Evolutionary conservation across 1,284 basidiomycete species (phyloP).

Genomic region (Neonothopanus nambi): DNA sequence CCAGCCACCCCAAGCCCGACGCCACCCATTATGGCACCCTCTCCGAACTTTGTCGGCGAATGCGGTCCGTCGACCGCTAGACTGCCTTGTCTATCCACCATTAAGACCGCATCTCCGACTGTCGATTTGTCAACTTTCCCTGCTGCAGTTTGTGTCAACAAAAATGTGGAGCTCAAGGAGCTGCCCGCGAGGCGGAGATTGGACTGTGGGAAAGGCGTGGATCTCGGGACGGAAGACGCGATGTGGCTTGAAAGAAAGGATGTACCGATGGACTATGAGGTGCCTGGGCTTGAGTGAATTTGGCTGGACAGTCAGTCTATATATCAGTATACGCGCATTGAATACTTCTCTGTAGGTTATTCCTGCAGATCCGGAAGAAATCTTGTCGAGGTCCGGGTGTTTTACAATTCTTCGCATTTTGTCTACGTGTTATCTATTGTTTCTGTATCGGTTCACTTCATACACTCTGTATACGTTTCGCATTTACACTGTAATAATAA

Average conservation of each 20-base stretch:
- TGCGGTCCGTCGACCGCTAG: not conserved
- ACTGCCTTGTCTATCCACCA: not conserved
- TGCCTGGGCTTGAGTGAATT: conserved; percentile 41
- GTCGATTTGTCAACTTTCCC: not conserved
- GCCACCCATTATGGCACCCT: not conserved
- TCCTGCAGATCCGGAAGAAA: too few relatives aligned
- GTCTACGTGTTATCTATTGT: too few relatives aligned
- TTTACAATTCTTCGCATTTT: too few relatives aligned
- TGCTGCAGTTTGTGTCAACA: conserved; percentile 13
- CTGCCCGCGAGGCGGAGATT: conserved; percentile 55
- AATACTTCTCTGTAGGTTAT: too few relatives aligned
- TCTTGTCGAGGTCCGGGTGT: too few relatives aligned
- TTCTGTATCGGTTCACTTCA: too few relatives aligned
- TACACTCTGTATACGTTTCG: too few relatives aligned
- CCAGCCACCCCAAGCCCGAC: not conserved
- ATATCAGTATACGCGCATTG: too few relatives aligned
- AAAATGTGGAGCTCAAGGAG: conserved; percentile 59
- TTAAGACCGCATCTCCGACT: not conserved
- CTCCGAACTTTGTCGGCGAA: not conserved
- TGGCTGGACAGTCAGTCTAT: too few relatives aligned
- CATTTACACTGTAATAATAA: too few relatives aligned
- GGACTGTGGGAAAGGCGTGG: conserved; percentile 68
- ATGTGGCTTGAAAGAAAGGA: conserved; percentile 70
- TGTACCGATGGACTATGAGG: conserved; percentile 70
- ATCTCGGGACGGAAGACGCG: conserved; percentile 62